Evolutionary conservation across 148 eudicot species (phyloP).

Genomic region (Rhododendron ovatum): DNA sequence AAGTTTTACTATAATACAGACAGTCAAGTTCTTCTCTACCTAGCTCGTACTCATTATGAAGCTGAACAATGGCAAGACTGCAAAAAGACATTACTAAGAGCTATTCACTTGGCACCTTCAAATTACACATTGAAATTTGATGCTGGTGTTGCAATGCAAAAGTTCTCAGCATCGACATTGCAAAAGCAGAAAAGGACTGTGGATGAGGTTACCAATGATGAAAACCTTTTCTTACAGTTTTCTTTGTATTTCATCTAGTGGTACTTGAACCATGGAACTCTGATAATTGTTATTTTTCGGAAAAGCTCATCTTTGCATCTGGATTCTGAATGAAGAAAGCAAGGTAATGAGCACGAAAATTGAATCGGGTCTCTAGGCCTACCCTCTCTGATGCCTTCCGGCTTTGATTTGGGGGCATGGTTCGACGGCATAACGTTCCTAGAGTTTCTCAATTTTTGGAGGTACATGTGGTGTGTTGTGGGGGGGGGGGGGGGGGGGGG

Average conservation of each 20-base stretch:
- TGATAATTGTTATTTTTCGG: neutral
- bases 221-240: conserved; percentile 1
- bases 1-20: conserved; percentile 78
- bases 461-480: no score
- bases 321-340: neutral
- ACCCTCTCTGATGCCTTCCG: neutral
- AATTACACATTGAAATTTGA: conserved; percentile 87
- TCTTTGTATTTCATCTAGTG: neutral
- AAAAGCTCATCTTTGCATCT: neutral
- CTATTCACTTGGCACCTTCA: conserved; percentile 95
- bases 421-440: no score
- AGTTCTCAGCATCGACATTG: conserved; percentile 84
- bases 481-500: no score
- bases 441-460: no score
- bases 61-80: conserved; percentile 99
- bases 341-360: no score
- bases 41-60: conserved; percentile 95
- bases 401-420: neutral
- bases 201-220: conserved; percentile 62
- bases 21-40: conserved; percentile 77
- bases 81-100: conserved; percentile 76
- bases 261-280: neutral
- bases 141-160: conserved; percentile 89
- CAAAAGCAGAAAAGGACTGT: conserved; percentile 81
- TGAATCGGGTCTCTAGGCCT: neutral